Evolutionary conservation across 192 early-diverging fungal species (phyloP).

Genomic region (Geranomyces variabilis): DNA sequence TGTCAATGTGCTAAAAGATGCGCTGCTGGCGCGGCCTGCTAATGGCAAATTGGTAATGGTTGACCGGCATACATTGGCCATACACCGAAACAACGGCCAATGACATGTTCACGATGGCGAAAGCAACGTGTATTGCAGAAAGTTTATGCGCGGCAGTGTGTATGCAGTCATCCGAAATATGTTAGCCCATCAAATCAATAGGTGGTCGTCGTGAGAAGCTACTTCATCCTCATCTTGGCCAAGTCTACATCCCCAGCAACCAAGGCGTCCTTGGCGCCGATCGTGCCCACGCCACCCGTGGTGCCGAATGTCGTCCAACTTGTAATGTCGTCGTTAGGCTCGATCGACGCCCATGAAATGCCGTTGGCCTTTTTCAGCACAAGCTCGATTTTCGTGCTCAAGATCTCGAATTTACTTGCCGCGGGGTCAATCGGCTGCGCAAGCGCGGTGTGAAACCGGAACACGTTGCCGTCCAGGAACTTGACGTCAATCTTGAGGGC

Average conservation of each 20-base stretch:
- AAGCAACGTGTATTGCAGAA: too few species aligned
- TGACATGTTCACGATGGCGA: too few species aligned
- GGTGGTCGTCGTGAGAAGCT: too few species aligned
- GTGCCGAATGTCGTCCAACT: conserved; percentile 88
- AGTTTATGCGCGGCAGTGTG: too few species aligned
- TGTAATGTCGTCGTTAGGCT: conserved; percentile 63
- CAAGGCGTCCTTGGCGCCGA: conserved; percentile 69
- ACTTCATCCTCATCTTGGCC: conserved; percentile 41
- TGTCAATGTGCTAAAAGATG: too few species aligned
- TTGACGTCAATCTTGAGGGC: conserved; percentile 75
- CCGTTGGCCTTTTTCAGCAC: conserved; percentile 85
- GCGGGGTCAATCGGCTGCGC: conserved; percentile 75
- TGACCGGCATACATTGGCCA: too few species aligned
- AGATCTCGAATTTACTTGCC: conserved; percentile 71
- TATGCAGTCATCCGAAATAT: too few species aligned
- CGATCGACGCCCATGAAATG: conserved; percentile 80
- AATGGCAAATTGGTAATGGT: too few species aligned
- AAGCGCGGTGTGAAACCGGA: conserved; percentile 69
- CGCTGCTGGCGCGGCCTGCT: too few species aligned
- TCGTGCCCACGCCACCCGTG: conserved; percentile 49
- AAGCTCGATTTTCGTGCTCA: conserved; percentile 96
- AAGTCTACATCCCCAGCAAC: conserved; percentile 51
- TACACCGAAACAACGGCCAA: too few species aligned
- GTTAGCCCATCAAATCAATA: too few species aligned
- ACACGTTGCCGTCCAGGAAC: conserved; percentile 76